A percentile compares a stretch with the other conserved stretches of the same genome.
These are phyloP conservation scores for Avena sativa DNA, from an alignment of 176 grass and related monocot species.

Conservation along the genomic window DNA sequence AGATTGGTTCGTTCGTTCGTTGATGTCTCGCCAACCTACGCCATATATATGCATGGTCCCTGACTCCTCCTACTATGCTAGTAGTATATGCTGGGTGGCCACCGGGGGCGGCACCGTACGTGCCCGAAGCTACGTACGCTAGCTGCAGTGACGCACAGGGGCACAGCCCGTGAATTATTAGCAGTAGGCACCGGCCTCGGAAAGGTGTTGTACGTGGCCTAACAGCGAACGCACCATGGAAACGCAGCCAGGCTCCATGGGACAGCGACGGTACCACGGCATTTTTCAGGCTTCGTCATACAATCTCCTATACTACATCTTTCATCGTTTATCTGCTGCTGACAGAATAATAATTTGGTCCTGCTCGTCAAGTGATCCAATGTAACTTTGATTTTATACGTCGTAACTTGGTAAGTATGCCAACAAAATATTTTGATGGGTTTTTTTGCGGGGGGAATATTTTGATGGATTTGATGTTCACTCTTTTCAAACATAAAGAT, in stretches of 20 bases:
- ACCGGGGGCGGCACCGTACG: not conserved
- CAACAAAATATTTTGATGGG: no score
- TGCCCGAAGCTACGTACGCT: not conserved
- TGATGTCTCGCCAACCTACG: slow-evolving; percentile 22
- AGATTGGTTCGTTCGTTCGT: not conserved
- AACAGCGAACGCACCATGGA: not conserved
- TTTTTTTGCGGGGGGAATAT: no score
- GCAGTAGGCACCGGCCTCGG: not conserved
- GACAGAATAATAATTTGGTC: no score
- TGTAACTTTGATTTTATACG: no score
- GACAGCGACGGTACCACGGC: not conserved
- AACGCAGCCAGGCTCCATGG: not conserved
- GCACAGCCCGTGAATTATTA: not conserved
- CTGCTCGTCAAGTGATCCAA: no score
- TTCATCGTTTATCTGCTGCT: not conserved
- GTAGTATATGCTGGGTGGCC: not conserved
- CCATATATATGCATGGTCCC: not conserved
- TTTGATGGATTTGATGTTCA: no score
- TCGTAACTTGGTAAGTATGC: no score
- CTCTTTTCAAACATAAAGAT: no score
- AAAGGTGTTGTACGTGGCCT: not conserved
- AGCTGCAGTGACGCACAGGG: not conserved
- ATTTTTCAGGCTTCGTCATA: not conserved
- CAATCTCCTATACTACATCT: not conserved
- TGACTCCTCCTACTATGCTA: not conserved